phyloP scores from a whole-genome alignment of 495 filamentous ascomycete genomes.

The Podospora tetraspora region DNA sequence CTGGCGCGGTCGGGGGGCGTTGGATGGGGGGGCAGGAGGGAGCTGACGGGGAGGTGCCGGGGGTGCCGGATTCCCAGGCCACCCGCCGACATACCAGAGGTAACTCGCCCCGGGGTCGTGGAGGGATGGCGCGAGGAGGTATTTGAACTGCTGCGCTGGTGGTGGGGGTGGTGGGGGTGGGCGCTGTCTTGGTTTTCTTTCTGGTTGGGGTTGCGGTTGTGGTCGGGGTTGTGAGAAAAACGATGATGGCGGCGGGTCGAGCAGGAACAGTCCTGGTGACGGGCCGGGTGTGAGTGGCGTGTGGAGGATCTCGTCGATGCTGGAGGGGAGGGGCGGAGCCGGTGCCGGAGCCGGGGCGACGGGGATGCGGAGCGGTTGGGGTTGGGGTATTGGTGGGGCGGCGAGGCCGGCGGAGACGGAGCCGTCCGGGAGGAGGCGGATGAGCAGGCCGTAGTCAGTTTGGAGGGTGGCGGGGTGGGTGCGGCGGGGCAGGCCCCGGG shows the following conservation, averaged over 20 bases:
- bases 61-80: conserved; percentile 4
- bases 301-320: conserved; percentile 16
- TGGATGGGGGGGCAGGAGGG: too few relatives aligned
- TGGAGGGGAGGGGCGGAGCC: not conserved
- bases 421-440: conserved; percentile 8
- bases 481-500: not conserved
- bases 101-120: not conserved
- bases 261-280: not conserved
- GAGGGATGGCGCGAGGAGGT: conserved; percentile 5
- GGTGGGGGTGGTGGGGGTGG: not conserved
- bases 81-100: conserved; percentile 7
- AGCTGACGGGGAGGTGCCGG: not conserved
- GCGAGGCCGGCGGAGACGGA: conserved; percentile 8
- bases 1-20: too few relatives aligned
- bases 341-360: not conserved
- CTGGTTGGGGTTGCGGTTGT: not conserved
- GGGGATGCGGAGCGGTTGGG: not conserved
- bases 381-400: not conserved
- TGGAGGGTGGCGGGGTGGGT: conserved; percentile 3
- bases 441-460: conserved; percentile 12
- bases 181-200: not conserved
- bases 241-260: not conserved
- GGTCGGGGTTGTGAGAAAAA: not conserved
- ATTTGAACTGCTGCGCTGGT: not conserved
- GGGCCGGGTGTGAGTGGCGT: not conserved